Evolutionary conservation across 2,329 filamentous ascomycete species (phyloP), one percentile per base, ranked within the genome.

Genomic region (Stromatinia cepivora): DNA sequence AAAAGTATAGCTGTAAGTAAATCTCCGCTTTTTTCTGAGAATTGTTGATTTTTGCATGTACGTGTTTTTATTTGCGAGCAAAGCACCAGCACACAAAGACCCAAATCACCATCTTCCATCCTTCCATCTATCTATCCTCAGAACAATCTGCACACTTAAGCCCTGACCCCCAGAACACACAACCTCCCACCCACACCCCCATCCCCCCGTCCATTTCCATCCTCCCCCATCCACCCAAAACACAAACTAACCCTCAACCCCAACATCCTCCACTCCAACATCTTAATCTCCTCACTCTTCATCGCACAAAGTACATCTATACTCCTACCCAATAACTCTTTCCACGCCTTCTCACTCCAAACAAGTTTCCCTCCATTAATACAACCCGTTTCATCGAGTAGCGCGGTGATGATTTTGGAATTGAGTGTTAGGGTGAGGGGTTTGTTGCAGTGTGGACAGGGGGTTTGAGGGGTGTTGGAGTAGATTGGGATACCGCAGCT

Each of bases 321-420:
- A 0, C 78, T 79, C 45, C 83, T 76, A 4, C 84, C 84, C 9
- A 86, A 78, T 2, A 86, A 74, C 34, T 85, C 78, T 46, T 74
- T 75, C 87, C 86, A 89, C 0, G 87, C 87, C 2, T 78, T 69
- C 22, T 82, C 78, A 7, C 81, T 83, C 79, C 88, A 84, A 25
- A 88, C 77, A 3, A 88, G 78, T 76, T 87, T 87, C 0, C 83
- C 84, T 2, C 80, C 75, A 1, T 77, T 75, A 11, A 88, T 80
- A 46, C 80, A 81, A 7, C 84, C 87, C 0, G 86, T 89, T 76
- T 90, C 87, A 70, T 90, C 83, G 10, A 81, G 64, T 3, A 84
- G 73, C 0, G 74, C 76, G 11, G 81, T 81, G 36, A 84, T 75
- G 45, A 82, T 76, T 13, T 77, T 78, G 5, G 82, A 79, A 71